Base-by-base conservation (phyloP, 805 yeast species). In the Candida berthetii region DNA sequence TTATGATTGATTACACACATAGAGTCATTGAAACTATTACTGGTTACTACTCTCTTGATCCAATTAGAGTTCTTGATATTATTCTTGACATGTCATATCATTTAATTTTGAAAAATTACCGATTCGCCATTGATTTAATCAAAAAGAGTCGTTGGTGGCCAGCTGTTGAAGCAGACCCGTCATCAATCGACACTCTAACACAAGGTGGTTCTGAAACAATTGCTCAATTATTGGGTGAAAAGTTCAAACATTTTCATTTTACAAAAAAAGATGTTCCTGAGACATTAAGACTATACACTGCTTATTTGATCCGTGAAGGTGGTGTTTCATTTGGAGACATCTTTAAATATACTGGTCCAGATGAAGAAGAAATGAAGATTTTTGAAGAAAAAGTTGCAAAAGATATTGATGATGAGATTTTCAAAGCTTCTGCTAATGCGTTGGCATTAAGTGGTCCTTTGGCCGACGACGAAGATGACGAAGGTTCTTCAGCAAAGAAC, bases 401-500 rank as follows among this genome's bases (percentile, higher is more conserved):
- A 25, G 66, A 70, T 9, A 55, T 75, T 42, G 79, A 80, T 14
- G 76, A 76, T 11, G 73, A 78, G 43, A 76, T 85, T 0, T 68
- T 71, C 50, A 67, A 69, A 46, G 82, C 90, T 0, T 72, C 76
- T 19, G 82, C 86, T 0, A 85, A 83, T 46, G 95, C 96, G 0
- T 64, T 90, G 38, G 93, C 97, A 0, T 58, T 89, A 50, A 96
- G 96, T 6, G 93, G 93, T 9, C 95, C 96, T 0, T 66, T 90
- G 31, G 68, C 72, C 3, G 80, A 77, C 31, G 91, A 83, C 29
- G 85, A 77, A 16, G 84, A 76, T 19, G 78, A 70, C 13, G 27
- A 7, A 20, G 18, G 18, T 13, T n/a, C 36, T 8, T 22, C 4
- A 13, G 8, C 11, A 8, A 27, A 27, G n/a, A 27, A 9, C n/a